Percentiles rank a stretch among this genome's conserved stretches.
Evolutionary conservation across 2,329 filamentous ascomycete species (phyloP).

Genomic region (Meredithiella fracta): DNA sequence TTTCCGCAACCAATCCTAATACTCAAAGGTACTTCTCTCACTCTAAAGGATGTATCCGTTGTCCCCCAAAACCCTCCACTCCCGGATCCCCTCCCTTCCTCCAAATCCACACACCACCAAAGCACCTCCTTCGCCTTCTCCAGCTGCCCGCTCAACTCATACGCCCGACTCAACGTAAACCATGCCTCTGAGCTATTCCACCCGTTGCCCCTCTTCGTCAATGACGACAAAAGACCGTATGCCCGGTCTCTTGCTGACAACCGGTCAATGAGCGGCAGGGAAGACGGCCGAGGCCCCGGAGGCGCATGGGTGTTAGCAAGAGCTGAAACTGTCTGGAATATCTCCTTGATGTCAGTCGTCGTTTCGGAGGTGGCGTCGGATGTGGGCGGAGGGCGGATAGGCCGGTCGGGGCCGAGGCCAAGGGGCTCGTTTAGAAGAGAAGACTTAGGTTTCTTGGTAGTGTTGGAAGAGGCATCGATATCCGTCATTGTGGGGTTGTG

Average conservation of each 20-base stretch:
- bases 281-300: conserved; percentile 38
- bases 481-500: conserved; percentile 3
- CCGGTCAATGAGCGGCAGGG: conserved; percentile 58
- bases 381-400: conserved; percentile 1
- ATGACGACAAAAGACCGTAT: conserved; percentile 60
- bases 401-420: conserved; percentile 11
- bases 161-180: conserved; percentile 71
- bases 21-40: neutral
- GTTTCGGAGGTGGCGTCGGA: conserved; percentile 6
- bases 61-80: conserved; percentile 55
- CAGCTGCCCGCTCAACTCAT: conserved; percentile 70
- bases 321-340: conserved; percentile 14
- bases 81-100: conserved; percentile 66
- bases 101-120: conserved; percentile 95
- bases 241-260: conserved; percentile 84
- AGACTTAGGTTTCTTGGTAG: neutral
- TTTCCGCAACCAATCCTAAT: neutral
- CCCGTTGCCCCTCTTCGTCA: conserved; percentile 71
- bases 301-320: conserved; percentile 27
- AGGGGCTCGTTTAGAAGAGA: conserved; percentile 7
- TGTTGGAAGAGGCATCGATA: neutral
- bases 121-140: conserved; percentile 84
- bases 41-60: conserved; percentile 41
- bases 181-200: conserved; percentile 93
- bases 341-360: conserved; percentile 14